Conservation (phyloP, 2,329 filamentous ascomycete species). For the Penicillium sp. region DNA sequence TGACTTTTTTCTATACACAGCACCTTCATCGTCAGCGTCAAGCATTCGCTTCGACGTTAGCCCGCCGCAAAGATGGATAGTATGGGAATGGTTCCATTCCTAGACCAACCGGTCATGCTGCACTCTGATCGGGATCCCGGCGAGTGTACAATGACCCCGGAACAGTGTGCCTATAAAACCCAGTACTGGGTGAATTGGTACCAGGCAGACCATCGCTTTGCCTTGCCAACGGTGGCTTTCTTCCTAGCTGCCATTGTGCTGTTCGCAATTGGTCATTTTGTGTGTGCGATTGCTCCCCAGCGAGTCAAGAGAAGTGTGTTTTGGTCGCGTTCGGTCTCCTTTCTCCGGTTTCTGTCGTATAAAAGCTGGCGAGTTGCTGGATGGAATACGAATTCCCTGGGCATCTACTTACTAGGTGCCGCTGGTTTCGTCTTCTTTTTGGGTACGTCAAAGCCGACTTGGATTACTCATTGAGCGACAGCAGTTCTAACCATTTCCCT, state of each 20-base stretch:
- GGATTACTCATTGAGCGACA: not conserved
- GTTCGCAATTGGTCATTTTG: slow-evolving; percentile 47
- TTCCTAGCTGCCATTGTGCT: slow-evolving; percentile 53
- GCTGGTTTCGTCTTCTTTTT: slow-evolving; percentile 51
- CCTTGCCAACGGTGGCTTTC: slow-evolving; percentile 56
- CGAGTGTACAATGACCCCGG: slow-evolving; percentile 27
- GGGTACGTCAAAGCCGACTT: slow-evolving; percentile 5
- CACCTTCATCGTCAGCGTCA: slow-evolving; percentile 4
- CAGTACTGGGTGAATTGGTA: slow-evolving; percentile 44
- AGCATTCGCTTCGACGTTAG: not conserved
- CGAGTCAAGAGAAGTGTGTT: slow-evolving; percentile 18
- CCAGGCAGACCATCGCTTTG: slow-evolving; percentile 57
- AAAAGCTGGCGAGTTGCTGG: slow-evolving; percentile 25
- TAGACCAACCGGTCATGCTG: slow-evolving; percentile 29
- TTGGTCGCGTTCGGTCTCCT: slow-evolving; percentile 33
- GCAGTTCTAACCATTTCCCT: not conserved
- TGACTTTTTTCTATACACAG: not conserved
- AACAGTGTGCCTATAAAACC: slow-evolving; percentile 29
- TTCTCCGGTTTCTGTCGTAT: slow-evolving; percentile 41
- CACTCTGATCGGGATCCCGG: slow-evolving; percentile 27
- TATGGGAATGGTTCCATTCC: slow-evolving; percentile 26
- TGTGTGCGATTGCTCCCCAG: slow-evolving; percentile 5
- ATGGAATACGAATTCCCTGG: slow-evolving; percentile 50
- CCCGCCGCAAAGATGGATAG: slow-evolving; percentile 10
- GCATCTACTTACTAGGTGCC: slow-evolving; percentile 45